Evolutionary conservation across 805 yeast genomes (phyloP).

Genomic region (Candida awuae): DNA sequence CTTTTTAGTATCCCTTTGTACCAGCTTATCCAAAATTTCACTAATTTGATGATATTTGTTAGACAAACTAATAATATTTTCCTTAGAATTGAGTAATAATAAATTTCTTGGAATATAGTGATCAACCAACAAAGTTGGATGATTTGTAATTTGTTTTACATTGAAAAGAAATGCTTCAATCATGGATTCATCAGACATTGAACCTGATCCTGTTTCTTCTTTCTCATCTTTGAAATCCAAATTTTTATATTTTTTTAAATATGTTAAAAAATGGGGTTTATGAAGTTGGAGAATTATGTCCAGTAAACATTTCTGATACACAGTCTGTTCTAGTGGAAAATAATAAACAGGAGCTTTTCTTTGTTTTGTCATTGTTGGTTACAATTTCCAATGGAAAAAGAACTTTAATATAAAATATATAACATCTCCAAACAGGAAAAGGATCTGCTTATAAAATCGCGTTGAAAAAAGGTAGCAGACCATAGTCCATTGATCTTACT

Average conservation of each 20-base stretch:
- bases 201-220: conserved; percentile 1
- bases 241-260: conserved; percentile 1
- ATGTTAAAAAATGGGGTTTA: conserved; percentile 18
- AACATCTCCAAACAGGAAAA: no score
- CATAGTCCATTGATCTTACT: no score
- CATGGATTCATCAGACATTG: conserved; percentile 26
- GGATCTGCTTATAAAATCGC: no score
- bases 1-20: conserved; percentile 17
- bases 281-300: conserved; percentile 40
- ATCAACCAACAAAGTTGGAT: conserved; percentile 66
- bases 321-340: conserved; percentile 38
- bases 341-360: conserved; percentile 19
- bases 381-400: no score
- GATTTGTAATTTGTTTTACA: conserved; percentile 45
- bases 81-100: conserved; percentile 57
- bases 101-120: conserved; percentile 70
- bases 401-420: no score
- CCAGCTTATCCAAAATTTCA: conserved; percentile 34
- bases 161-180: conserved; percentile 38
- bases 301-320: conserved; percentile 36
- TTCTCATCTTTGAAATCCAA: not conserved
- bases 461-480: no score
- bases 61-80: conserved; percentile 42
- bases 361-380: not conserved
- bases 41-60: conserved; percentile 55